A percentile compares a stretch with the other conserved stretches of the same genome.
Evolutionary conservation across 2,329 filamentous ascomycete genomes (phyloP).

Genomic region (Colletotrichum neosansevieriae): DNA sequence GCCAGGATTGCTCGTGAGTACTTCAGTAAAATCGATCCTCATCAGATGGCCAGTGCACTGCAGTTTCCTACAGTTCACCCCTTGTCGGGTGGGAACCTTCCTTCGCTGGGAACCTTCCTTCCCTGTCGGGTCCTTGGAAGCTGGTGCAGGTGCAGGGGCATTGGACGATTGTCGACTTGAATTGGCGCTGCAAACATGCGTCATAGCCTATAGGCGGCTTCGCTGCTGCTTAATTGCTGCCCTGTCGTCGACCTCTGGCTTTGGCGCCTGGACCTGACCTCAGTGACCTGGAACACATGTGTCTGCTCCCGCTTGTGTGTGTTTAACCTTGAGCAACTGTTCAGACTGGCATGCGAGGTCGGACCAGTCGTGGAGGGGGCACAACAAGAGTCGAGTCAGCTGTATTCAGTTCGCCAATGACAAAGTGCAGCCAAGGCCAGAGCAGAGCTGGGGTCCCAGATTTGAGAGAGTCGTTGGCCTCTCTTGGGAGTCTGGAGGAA

Average conservation of each 20-base stretch:
- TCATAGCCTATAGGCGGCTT: slow-evolving; percentile 22
- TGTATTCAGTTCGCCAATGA: slow-evolving; percentile 2
- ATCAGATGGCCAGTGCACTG: slow-evolving; percentile 20
- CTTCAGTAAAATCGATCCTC: background rate
- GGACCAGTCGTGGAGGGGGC: background rate
- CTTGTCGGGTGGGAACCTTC: no score
- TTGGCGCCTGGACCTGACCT: no score
- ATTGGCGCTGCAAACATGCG: slow-evolving; percentile 31
- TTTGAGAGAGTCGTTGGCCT: slow-evolving; percentile 29
- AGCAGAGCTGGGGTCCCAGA: slow-evolving; percentile 4
- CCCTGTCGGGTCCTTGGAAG: slow-evolving; percentile 15
- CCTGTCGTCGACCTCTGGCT: background rate
- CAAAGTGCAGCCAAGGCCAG: slow-evolving; percentile 16
- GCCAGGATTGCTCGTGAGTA: slow-evolving; percentile 13
- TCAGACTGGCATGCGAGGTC: background rate
- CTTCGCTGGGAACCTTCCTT: no score
- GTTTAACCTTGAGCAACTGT: no score
- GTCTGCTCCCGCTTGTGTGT: no score
- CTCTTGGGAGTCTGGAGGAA: slow-evolving; percentile 5
- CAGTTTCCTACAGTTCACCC: no score
- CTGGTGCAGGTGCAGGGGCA: background rate
- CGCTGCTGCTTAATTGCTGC: background rate
- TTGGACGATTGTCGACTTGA: slow-evolving; percentile 19
- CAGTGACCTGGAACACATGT: no score
- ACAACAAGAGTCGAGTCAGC: slow-evolving; percentile 3